Percentiles rank a stretch among this genome's conserved stretches.
Evolutionary conservation across 306 rosid species (phyloP).

Genomic region (Cicer bijugum): DNA sequence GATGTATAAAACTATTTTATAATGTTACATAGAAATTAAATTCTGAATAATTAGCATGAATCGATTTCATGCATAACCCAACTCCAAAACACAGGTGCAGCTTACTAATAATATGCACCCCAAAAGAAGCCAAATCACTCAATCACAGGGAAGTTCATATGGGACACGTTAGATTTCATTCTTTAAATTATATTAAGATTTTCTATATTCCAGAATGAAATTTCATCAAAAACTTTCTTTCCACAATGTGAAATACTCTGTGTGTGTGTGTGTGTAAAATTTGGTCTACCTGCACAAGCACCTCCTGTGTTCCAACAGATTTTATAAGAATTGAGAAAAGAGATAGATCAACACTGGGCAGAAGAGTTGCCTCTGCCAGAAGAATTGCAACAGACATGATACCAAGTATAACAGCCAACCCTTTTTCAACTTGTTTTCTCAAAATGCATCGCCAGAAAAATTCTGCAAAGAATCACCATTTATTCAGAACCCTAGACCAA

Average conservation of each 20-base stretch:
- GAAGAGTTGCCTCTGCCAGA: slow-evolving; percentile 92
- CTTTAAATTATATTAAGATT: slow-evolving; percentile 25
- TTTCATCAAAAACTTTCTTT: slow-evolving; percentile 32
- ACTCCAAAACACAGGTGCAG: slow-evolving; percentile 29
- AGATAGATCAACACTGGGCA: slow-evolving; percentile 84
- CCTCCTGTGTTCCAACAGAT: slow-evolving; percentile 75
- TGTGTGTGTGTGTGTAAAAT: background rate
- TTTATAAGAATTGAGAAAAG: slow-evolving; percentile 91
- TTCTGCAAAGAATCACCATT: slow-evolving; percentile 64
- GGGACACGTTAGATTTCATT: slow-evolving; percentile 4
- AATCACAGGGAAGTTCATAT: slow-evolving; percentile 22
- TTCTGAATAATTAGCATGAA: slow-evolving; percentile 6
- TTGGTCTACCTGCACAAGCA: slow-evolving; percentile 85
- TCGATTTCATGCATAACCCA: slow-evolving; percentile 41
- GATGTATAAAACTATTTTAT: background rate
- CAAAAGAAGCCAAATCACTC: slow-evolving; percentile 17
- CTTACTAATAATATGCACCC: slow-evolving; percentile 32
- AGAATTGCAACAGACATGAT: slow-evolving; percentile 91
- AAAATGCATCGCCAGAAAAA: slow-evolving; percentile 89
- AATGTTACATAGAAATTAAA: background rate
- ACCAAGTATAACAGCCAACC: slow-evolving; percentile 78
- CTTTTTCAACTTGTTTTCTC: slow-evolving; percentile 79
- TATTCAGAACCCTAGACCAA: slow-evolving; percentile 39
- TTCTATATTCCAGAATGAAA: slow-evolving; percentile 24
- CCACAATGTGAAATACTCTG: slow-evolving; percentile 17